phyloP scores from a whole-genome alignment of 257 asterid species.

The Salvia miltiorrhiza region DNA sequence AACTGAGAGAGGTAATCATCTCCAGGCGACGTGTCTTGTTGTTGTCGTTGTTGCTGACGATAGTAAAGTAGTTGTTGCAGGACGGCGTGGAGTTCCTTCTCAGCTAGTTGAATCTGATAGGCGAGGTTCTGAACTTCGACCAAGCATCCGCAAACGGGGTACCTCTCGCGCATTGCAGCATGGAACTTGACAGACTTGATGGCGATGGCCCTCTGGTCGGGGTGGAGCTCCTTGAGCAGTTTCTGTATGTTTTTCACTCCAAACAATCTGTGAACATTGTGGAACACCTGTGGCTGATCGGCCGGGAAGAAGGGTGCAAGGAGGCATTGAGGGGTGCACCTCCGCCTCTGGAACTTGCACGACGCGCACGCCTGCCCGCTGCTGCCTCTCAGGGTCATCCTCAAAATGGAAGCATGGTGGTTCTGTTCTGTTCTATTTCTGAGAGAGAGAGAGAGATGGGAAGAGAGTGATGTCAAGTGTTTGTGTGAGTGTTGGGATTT shows the following conservation, averaged over 20 bases:
- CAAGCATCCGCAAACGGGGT: slow-evolving; percentile 67
- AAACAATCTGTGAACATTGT: slow-evolving; percentile 64
- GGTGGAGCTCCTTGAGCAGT: slow-evolving; percentile 52
- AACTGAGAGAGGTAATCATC: slow-evolving; percentile 49
- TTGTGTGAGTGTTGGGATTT: slow-evolving; percentile 15
- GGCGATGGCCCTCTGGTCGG: slow-evolving; percentile 51
- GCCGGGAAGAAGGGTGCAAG: slow-evolving; percentile 91
- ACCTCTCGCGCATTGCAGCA: slow-evolving; percentile 56
- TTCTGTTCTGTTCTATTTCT: not conserved
- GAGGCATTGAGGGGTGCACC: slow-evolving; percentile 72
- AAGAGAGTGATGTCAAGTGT: not conserved
- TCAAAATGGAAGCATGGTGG: not conserved
- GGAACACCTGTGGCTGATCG: slow-evolving; percentile 66
- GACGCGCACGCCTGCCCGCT: slow-evolving; percentile 92
- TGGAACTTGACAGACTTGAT: slow-evolving; percentile 73
- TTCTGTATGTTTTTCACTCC: slow-evolving; percentile 76
- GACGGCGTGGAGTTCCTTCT: slow-evolving; percentile 67
- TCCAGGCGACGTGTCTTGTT: not conserved
- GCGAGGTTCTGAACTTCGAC: slow-evolving; percentile 47
- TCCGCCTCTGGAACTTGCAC: slow-evolving; percentile 78
- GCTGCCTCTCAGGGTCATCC: slow-evolving; percentile 84
- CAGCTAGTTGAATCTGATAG: slow-evolving; percentile 44
- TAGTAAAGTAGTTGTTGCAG: slow-evolving; percentile 50
- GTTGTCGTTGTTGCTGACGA: slow-evolving; percentile 38
- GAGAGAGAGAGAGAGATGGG: not conserved